Evolutionary conservation across 225 moss, liverwort and hornwort genomes (phyloP).

Genomic region (Thuidium tamariscinum): DNA sequence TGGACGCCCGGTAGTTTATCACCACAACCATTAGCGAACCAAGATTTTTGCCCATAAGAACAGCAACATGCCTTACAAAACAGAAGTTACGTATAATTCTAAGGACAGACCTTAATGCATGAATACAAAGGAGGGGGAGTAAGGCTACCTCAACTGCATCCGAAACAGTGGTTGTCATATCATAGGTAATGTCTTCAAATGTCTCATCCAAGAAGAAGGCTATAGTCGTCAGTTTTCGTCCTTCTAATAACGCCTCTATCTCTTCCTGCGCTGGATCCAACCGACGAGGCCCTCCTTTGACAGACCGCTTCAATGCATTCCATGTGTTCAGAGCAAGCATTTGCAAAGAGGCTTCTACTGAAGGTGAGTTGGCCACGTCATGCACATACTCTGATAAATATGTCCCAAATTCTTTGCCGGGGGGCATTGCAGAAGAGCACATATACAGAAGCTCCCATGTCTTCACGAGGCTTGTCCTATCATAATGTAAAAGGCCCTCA

Average conservation of each 20-base stretch:
- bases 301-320: constrained; percentile 91
- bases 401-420: constrained; percentile 90
- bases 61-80: not conserved
- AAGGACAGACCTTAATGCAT: not conserved
- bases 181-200: constrained; percentile 91
- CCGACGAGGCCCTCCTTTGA: constrained; percentile 92
- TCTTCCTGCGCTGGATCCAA: constrained; percentile 85
- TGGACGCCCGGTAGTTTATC: not conserved
- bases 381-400: constrained; percentile 92
- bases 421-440: constrained; percentile 99
- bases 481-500: not conserved
- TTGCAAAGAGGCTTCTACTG: constrained; percentile 64
- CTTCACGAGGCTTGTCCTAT: constrained; percentile 74
- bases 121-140: not conserved
- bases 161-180: constrained; percentile 90
- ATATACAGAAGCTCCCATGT: constrained; percentile 95
- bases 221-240: constrained; percentile 74
- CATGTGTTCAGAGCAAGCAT: constrained; percentile 76
- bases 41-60: not conserved
- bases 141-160: constrained; percentile 87
- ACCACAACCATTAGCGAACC: not conserved
- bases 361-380: constrained; percentile 74
- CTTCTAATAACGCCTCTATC: constrained; percentile 76
- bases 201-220: constrained; percentile 98
- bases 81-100: not conserved